Percentiles rank a stretch among this genome's conserved stretches.
Conservation (phyloP, 176 grass and related monocot genomes). For the Carex scoparia region DNA sequence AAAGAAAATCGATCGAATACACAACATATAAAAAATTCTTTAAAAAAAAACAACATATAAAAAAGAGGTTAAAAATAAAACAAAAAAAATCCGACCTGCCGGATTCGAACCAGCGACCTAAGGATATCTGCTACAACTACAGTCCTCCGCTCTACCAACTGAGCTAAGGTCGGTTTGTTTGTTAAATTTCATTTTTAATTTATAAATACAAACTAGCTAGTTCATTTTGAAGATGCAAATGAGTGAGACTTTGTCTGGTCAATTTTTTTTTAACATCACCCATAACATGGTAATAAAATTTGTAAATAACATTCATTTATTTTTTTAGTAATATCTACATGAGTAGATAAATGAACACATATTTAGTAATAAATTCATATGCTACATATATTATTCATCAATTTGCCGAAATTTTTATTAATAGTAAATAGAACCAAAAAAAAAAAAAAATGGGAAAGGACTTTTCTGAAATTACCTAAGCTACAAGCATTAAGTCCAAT, state of each 20-base stretch:
- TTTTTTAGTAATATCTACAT: not conserved
- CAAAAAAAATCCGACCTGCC: slow-evolving; percentile 68
- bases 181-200: not conserved
- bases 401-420: no score
- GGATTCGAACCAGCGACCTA: slow-evolving; percentile 99
- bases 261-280: not conserved
- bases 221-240: no score
- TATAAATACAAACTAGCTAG: rapidly evolving
- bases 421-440: no score
- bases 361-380: no score
- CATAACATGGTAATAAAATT: not conserved
- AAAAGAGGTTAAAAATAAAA: not conserved
- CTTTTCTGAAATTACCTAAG: no score
- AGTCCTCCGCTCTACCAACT: slow-evolving; percentile 98
- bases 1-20: no score
- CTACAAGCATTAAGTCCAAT: no score
- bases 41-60: no score
- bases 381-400: no score
- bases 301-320: not conserved
- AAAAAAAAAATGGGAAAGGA: no score
- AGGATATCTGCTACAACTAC: slow-evolving; percentile 79
- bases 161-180: slow-evolving; percentile 68
- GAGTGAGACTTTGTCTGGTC: not conserved
- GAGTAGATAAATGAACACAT: not conserved
- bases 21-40: no score